Percentiles rank a stretch among this genome's conserved stretches.
phyloP scores from a whole-genome alignment of 371 early-diverging fungal genomes.

The Mucor piriformis region DNA sequence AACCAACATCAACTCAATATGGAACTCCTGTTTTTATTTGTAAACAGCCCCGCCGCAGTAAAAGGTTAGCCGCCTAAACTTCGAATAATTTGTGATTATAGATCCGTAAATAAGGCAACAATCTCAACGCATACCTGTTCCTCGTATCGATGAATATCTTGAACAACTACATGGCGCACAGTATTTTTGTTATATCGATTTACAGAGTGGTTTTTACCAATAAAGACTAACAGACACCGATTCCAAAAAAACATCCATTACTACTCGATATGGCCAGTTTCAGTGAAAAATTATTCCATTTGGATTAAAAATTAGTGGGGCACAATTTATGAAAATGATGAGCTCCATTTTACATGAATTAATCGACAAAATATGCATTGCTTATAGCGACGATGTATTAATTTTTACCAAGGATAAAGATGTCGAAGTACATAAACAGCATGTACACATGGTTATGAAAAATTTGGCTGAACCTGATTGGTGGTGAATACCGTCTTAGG shows the following conservation, averaged over 20 bases:
- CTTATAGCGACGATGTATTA: constrained; percentile 63
- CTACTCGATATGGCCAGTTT: constrained; percentile 38
- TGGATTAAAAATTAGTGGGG: constrained; percentile 48
- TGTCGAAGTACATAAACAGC: constrained; percentile 39
- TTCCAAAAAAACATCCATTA: constrained; percentile 29
- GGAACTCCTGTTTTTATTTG: constrained; percentile 51
- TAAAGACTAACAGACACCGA: constrained; percentile 35
- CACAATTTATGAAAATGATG: constrained; percentile 46
- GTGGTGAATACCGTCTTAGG: constrained; percentile 47
- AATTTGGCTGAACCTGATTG: constrained; percentile 28
- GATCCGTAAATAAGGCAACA: constrained; percentile 47
- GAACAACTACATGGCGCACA: constrained; percentile 35
- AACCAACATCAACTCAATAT: constrained; percentile 35
- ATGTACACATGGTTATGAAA: constrained; percentile 39
- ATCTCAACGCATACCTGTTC: constrained; percentile 43
- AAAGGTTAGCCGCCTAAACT: constrained; percentile 27
- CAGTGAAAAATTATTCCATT: constrained; percentile 51
- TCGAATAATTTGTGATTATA: constrained; percentile 39
- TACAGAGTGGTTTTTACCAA: constrained; percentile 47
- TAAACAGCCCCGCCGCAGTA: constrained; percentile 26
- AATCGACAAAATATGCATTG: constrained; percentile 37
- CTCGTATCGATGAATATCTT: constrained; percentile 48
- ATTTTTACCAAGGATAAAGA: constrained; percentile 45
- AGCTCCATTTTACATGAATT: constrained; percentile 27
- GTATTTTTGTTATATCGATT: constrained; percentile 53